Conservation (phyloP, 441 rosid species). For the Bruguiera hainesii region DNA sequence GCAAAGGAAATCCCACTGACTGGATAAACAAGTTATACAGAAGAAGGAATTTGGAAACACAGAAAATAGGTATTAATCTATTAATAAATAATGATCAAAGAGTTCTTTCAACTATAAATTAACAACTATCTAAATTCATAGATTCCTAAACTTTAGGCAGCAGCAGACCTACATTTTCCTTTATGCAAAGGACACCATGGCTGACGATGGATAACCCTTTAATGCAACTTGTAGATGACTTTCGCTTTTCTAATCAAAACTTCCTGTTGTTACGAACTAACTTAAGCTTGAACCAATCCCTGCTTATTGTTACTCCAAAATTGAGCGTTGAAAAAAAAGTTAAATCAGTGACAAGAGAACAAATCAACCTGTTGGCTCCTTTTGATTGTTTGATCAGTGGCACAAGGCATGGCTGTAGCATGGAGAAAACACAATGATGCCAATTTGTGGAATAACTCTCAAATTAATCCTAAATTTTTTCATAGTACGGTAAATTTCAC, state of each 20-base stretch:
- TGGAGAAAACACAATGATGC: no score
- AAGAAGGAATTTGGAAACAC: conserved; percentile 20
- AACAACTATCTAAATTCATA: conserved; percentile 10
- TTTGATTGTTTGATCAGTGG: no score
- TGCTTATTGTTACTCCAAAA: neutral
- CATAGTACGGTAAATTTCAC: no score
- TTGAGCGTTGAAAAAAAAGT: neutral
- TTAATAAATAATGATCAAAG: conserved; percentile 21
- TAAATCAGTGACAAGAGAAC: neutral
- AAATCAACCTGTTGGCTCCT: no score
- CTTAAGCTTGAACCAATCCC: neutral
- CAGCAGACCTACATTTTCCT: conserved; percentile 9
- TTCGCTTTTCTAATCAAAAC: neutral
- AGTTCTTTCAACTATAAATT: conserved; percentile 25
- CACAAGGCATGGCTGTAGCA: no score
- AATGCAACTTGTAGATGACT: conserved; percentile 2
- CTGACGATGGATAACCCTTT: conserved; percentile 8
- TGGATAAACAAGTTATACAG: conserved; percentile 12
- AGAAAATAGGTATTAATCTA: no score
- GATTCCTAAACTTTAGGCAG: conserved; percentile 31
- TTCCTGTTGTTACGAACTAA: neutral
- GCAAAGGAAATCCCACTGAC: conserved; percentile 40
- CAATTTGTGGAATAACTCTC: no score
- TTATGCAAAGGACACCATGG: conserved; percentile 7
- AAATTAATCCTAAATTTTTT: no score